Percentiles rank a stretch among this genome's conserved stretches.
Conservation (phyloP, 2,329 filamentous ascomycete species). For the Cladosporium sphaerospermum region DNA sequence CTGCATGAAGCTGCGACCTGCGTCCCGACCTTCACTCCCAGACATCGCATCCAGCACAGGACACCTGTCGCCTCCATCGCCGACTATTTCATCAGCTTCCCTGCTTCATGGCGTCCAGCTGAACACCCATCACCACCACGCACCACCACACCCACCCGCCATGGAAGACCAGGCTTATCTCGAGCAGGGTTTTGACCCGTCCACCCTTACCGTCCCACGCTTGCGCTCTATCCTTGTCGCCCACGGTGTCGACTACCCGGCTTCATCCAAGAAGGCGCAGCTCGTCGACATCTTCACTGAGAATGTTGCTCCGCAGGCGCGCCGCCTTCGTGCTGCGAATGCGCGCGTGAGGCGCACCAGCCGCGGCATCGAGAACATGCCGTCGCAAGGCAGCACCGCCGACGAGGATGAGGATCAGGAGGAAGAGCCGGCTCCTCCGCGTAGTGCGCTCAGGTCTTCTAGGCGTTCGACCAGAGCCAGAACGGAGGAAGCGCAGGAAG, state of each 20-base stretch:
- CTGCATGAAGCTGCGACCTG: too few relatives aligned
- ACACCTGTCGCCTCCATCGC: too few relatives aligned
- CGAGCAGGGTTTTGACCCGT: constrained; percentile 77
- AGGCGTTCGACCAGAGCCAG: constrained; percentile 26
- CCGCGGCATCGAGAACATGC: constrained; percentile 69
- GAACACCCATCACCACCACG: too few relatives aligned
- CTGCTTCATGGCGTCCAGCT: too few relatives aligned
- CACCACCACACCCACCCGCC: neutral
- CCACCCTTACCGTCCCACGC: constrained; percentile 75
- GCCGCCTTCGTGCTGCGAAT: constrained; percentile 67
- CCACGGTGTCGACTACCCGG: constrained; percentile 78
- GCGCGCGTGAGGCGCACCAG: constrained; percentile 79
- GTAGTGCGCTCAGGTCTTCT: constrained; percentile 17
- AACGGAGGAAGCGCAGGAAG: constrained; percentile 35
- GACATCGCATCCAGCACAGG: too few relatives aligned
- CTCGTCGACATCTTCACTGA: constrained; percentile 78
- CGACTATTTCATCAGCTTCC: too few relatives aligned
- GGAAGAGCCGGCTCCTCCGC: constrained; percentile 35
- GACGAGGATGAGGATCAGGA: constrained; percentile 49
- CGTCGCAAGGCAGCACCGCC: constrained; percentile 58
- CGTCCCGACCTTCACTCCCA: too few relatives aligned
- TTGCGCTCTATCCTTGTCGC: constrained; percentile 86
- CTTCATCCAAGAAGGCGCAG: constrained; percentile 85
- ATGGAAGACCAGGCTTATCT: constrained; percentile 72
- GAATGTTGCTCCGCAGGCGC: constrained; percentile 70